Evolutionary conservation across 2,329 filamentous ascomycete genomes (phyloP), one percentile per base, ranked within the genome.

Genomic region (Ophiostoma perfectum): DNA sequence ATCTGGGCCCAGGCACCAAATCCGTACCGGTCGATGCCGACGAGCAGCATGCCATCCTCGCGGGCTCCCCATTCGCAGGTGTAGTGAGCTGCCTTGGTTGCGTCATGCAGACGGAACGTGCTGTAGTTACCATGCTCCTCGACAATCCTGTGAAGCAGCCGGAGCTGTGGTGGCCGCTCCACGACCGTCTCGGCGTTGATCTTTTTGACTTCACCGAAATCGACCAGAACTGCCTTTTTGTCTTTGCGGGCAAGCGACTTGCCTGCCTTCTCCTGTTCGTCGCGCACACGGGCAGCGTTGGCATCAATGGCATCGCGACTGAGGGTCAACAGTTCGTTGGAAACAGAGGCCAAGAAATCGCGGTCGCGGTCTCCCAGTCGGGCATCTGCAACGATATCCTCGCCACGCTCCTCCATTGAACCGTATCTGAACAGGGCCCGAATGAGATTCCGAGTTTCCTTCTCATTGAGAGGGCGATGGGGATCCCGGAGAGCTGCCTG

Each of bases 1-100:
- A 99, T 98, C 73, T 93, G 90, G 1, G 90, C 86, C 95, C 95
- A 99, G 2, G 94, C 93, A 68, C 96, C 96, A 75, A 97, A 98
- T 2, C 95, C 95, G 76, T 99, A 94, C 68, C 90, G 88, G 73
- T 93, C 89, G 72, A 99, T 97, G 70, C 95, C 95, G 55, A 98
- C 87, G 68, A 96, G 90, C 64, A 99, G 88, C 95, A 99, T 99
- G 66, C 92, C 95, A 76, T 99, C 95, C 78, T 99, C 95, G 70
- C 90, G 89, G 1, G 92, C 88, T 66, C 93, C 93, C 95, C 95
- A 99, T 39, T 91, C 83, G 75, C 93, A 97, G 62, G 89, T 91
- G 78, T 98, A 99, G 75, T 92, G 90, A 2, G 95, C 93, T 36
- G 90, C 88, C 77, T 99, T 99, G 12, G 91, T 93, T 2, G 95